Conservation (phyloP, 208 protist species). For the Trypanosoma scelopori region DNA sequence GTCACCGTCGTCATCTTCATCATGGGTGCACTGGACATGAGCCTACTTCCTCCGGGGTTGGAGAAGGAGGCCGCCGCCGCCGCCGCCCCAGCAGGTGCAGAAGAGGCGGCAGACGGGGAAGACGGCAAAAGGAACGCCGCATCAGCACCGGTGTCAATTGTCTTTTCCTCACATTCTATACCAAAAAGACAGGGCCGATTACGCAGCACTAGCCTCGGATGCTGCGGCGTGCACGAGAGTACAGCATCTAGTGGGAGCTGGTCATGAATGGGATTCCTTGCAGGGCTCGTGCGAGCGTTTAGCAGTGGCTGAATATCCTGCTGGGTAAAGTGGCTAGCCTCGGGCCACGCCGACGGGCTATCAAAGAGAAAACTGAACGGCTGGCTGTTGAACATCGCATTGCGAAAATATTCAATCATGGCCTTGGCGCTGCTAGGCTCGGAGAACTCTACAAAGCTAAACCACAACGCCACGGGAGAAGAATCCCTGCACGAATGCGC, state of each 20-base stretch:
- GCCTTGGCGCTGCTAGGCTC: slow-evolving; percentile 52
- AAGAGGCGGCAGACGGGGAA: background rate
- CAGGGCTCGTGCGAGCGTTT: slow-evolving; percentile 57
- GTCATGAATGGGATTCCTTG: slow-evolving; percentile 77
- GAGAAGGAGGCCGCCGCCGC: background rate
- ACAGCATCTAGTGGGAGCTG: slow-evolving; percentile 64
- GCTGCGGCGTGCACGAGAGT: slow-evolving; percentile 16
- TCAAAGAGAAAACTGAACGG: slow-evolving; percentile 62
- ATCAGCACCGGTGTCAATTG: slow-evolving; percentile 24
- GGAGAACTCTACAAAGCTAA: slow-evolving; percentile 79
- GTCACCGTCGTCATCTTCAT: background rate
- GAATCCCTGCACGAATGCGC: background rate
- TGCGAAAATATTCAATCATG: slow-evolving; percentile 87
- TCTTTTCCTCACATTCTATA: slow-evolving; percentile 32
- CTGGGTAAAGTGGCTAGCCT: slow-evolving; percentile 25
- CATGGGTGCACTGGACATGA: background rate
- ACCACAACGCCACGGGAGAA: slow-evolving; percentile 43
- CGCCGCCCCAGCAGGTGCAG: no score
- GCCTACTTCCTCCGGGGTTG: background rate
- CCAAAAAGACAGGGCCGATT: slow-evolving; percentile 41
- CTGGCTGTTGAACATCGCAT: slow-evolving; percentile 39
- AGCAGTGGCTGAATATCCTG: slow-evolving; percentile 44
- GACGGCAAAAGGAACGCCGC: background rate
- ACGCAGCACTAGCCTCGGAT: slow-evolving; percentile 25
- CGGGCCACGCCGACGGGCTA: slow-evolving; percentile 16